These are phyloP conservation scores for Seminavis robusta DNA, from an alignment of 108 stramenopile species.

Conservation along the genomic window DNA sequence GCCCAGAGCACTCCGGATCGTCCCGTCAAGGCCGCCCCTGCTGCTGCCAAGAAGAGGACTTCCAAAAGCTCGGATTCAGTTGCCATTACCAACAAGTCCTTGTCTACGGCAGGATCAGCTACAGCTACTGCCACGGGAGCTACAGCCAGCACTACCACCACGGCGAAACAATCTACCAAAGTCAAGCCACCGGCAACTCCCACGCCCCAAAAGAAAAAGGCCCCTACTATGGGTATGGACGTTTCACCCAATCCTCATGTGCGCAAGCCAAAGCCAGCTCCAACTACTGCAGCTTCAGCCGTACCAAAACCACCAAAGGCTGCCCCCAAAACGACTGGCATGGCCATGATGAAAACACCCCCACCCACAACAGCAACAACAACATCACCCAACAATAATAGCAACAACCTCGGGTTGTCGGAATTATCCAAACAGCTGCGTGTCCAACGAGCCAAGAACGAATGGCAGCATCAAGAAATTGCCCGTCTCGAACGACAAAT, in stretches of 20 bases:
- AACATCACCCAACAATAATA: background rate
- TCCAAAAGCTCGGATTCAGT: too few species aligned
- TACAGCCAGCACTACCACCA: too few species aligned
- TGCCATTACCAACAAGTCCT: background rate
- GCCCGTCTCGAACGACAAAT: slow-evolving; percentile 71
- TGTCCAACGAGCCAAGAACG: slow-evolving; percentile 63
- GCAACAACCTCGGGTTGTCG: slow-evolving; percentile 36
- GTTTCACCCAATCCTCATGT: too few species aligned
- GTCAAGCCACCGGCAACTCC: too few species aligned
- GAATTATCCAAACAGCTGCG: slow-evolving; percentile 76
- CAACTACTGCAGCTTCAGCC: background rate
- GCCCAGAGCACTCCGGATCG: too few species aligned
- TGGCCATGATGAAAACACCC: background rate
- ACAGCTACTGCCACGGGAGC: too few species aligned
- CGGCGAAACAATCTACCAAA: too few species aligned
- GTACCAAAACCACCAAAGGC: background rate
- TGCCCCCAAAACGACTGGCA: background rate
- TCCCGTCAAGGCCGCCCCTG: too few species aligned
- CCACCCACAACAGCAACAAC: background rate
- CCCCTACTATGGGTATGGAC: too few species aligned
- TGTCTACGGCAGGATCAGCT: background rate
- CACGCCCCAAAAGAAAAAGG: too few species aligned
- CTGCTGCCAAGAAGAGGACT: too few species aligned
- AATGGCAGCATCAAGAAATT: slow-evolving; percentile 50
- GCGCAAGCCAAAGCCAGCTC: too few species aligned